A percentile compares a stretch with the other conserved stretches of the same genome.
Conservation (phyloP, 768 basidiomycete genomes). For the Cystofilobasidium capitatum region DNA sequence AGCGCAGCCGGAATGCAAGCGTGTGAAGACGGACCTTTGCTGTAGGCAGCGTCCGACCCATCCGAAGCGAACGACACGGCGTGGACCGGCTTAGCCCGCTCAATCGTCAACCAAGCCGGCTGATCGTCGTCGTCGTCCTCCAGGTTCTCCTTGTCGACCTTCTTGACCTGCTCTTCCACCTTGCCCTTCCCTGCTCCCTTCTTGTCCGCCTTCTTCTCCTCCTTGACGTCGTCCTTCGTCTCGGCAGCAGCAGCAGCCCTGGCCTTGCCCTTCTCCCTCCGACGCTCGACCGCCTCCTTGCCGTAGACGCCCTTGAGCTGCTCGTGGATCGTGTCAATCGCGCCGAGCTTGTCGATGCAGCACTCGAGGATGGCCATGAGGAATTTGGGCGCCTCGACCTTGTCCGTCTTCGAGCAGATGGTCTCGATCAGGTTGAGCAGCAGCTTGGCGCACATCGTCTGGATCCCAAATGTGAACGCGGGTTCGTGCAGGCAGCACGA, state of each 20-base stretch:
- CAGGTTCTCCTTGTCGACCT: conserved; percentile 20
- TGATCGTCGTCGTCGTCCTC: conserved; percentile 24
- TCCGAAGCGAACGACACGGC: conserved; percentile 68
- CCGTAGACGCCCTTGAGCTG: conserved; percentile 45
- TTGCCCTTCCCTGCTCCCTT: conserved; percentile 5
- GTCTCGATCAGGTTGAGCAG: conserved; percentile 80
- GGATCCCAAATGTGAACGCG: conserved; percentile 64
- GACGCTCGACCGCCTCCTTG: conserved; percentile 27
- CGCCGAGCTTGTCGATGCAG: conserved; percentile 72
- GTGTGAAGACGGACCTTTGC: no score
- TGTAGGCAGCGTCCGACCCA: conserved; percentile 53
- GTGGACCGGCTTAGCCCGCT: conserved; percentile 74
- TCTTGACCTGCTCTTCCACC: conserved; percentile 21
- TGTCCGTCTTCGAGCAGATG: conserved; percentile 63
- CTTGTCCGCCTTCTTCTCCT: conserved; percentile 1
- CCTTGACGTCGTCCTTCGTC: conserved; percentile 33
- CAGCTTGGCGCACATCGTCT: conserved; percentile 85
- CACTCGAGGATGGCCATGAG: conserved; percentile 69
- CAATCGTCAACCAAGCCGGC: conserved; percentile 57
- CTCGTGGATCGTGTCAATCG: conserved; percentile 57
- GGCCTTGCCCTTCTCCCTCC: conserved; percentile 37
- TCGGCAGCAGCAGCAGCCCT: conserved; percentile 29
- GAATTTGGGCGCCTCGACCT: conserved; percentile 58
- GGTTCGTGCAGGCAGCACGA: conserved; percentile 83
- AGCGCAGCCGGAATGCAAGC: no score